phyloP scores from a whole-genome alignment of 2,329 filamentous ascomycete species.

The Pleomassaria siparia region DNA sequence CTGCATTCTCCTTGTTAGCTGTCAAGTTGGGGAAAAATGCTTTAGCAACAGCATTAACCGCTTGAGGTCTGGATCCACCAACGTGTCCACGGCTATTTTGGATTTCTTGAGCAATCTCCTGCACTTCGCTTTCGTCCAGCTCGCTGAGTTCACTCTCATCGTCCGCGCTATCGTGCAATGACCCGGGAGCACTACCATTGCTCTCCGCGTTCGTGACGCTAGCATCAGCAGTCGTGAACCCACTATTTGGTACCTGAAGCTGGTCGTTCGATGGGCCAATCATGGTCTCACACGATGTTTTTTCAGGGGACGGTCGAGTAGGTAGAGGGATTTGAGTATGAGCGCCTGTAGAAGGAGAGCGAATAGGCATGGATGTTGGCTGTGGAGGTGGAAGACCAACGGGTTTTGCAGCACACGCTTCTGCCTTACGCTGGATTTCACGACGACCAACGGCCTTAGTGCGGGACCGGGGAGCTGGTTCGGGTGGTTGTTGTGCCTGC shows the following conservation, averaged over 20 bases:
- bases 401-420: slow-evolving; percentile 54
- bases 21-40: slow-evolving; percentile 30
- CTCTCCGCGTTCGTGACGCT: slow-evolving; percentile 44
- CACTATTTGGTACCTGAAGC: slow-evolving; percentile 33
- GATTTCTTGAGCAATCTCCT: slow-evolving; percentile 32
- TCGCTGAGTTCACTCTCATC: slow-evolving; percentile 59
- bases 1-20: slow-evolving; percentile 10
- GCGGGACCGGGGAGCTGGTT: slow-evolving; percentile 35
- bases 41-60: slow-evolving; percentile 18
- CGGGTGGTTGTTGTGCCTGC: slow-evolving; percentile 17
- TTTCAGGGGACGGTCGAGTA: slow-evolving; percentile 23
- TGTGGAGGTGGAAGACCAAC: slow-evolving; percentile 22
- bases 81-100: slow-evolving; percentile 1
- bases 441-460: slow-evolving; percentile 62
- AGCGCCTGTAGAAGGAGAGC: slow-evolving; percentile 27
- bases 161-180: slow-evolving; percentile 54
- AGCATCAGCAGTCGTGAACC: slow-evolving; percentile 46
- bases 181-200: slow-evolving; percentile 61
- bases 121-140: slow-evolving; percentile 47
- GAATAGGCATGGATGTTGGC: slow-evolving; percentile 36
- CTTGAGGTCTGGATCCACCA: slow-evolving; percentile 15
- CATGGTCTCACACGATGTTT: slow-evolving; percentile 3
- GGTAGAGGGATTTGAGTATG: slow-evolving; percentile 18
- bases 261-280: slow-evolving; percentile 10
- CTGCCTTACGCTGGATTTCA: slow-evolving; percentile 61